Evolutionary conservation across 306 rosid species (phyloP).

Genomic region (Hippophae rhamnoides): DNA sequence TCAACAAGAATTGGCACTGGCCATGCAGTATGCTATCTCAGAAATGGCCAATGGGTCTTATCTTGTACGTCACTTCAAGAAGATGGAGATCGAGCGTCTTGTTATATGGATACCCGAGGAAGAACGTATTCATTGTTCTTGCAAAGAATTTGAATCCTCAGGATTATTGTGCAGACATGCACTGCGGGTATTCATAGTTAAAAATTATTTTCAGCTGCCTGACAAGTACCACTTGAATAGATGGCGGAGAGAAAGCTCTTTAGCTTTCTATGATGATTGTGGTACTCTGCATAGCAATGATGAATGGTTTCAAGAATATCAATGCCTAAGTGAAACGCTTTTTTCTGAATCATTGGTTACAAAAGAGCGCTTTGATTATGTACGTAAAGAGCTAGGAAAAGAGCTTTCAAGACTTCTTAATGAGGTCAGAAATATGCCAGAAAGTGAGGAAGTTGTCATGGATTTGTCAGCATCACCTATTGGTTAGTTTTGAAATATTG

Average conservation of each 20-base stretch:
- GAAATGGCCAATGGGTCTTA: constrained; percentile 74
- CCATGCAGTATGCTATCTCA: constrained; percentile 79
- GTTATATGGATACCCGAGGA: constrained; percentile 69
- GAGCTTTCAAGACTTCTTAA: constrained; percentile 61
- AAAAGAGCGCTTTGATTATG: constrained; percentile 75
- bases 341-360: constrained; percentile 68
- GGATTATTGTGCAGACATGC: constrained; percentile 87
- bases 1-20: constrained; percentile 56
- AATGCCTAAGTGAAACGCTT: constrained; percentile 55
- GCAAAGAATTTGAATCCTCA: constrained; percentile 91
- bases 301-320: constrained; percentile 79
- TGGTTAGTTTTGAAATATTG: constrained; percentile 26
- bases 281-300: constrained; percentile 28
- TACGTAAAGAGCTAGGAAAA: constrained; percentile 50
- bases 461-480: constrained; percentile 55
- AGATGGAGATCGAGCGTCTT: constrained; percentile 56
- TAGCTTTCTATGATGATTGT: constrained; percentile 33
- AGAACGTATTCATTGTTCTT: constrained; percentile 80
- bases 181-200: constrained; percentile 44
- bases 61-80: constrained; percentile 64
- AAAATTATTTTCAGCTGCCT: constrained; percentile 89
- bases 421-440: constrained; percentile 79
- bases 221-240: constrained; percentile 59
- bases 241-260: constrained; percentile 65
- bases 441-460: constrained; percentile 53